Evolutionary conservation across 805 yeast genomes (phyloP).

Genomic region (Kodamaea hsintzibuensis): DNA sequence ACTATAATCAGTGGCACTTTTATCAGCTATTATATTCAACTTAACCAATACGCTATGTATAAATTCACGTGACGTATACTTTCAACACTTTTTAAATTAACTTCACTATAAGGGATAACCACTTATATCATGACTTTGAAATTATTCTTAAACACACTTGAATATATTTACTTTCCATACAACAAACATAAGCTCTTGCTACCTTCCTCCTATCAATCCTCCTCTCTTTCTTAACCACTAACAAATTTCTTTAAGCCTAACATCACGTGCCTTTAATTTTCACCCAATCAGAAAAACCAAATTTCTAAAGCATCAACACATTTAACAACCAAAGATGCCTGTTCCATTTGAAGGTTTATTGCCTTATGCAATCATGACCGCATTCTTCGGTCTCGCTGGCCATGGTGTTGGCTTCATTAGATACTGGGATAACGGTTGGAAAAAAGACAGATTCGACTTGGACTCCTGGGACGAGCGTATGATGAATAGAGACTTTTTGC

Average conservation of each 20-base stretch:
- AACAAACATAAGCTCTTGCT: not conserved
- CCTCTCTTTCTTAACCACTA: not conserved
- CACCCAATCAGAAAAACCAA: slow-evolving; percentile 22
- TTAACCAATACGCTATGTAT: too few species aligned
- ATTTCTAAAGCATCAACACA: slow-evolving; percentile 6
- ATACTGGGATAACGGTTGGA: slow-evolving; percentile 53
- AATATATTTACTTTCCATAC: too few species aligned
- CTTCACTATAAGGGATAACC: too few species aligned
- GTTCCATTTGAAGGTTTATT: slow-evolving; percentile 49
- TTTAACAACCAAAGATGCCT: slow-evolving; percentile 31
- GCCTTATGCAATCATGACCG: slow-evolving; percentile 48
- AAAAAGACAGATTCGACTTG: slow-evolving; percentile 45
- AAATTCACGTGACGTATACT: too few species aligned
- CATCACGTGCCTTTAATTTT: slow-evolving; percentile 2
- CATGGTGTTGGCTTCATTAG: slow-evolving; percentile 46
- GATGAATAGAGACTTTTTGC: slow-evolving; percentile 73
- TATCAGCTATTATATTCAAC: too few species aligned
- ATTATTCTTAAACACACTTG: too few species aligned
- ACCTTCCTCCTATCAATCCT: not conserved
- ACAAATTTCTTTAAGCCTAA: not conserved
- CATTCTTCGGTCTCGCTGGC: slow-evolving; percentile 46
- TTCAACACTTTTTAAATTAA: too few species aligned
- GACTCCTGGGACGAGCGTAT: slow-evolving; percentile 43
- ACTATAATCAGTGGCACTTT: too few species aligned
- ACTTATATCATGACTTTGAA: too few species aligned